Conservation (phyloP, 768 basidiomycete species). For the Butyriboletus loyo region DNA sequence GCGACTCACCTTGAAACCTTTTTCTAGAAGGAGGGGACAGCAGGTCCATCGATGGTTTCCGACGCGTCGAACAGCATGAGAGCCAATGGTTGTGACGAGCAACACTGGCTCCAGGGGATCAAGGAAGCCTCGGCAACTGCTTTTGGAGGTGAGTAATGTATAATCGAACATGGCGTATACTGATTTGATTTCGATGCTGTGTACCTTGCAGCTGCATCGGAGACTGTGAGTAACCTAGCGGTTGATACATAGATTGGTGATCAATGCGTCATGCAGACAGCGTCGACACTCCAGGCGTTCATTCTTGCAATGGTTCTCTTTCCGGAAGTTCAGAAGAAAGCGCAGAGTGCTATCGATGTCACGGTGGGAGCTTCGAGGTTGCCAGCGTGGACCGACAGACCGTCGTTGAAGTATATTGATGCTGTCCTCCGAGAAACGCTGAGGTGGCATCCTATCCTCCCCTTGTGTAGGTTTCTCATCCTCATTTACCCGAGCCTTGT, state of each 20-base stretch:
- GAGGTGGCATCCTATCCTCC: slow-evolving; percentile 23
- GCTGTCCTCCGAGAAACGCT: slow-evolving; percentile 29
- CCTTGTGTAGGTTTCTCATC: slow-evolving; percentile 18
- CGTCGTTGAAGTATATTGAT: slow-evolving; percentile 25
- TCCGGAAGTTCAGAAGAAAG: slow-evolving; percentile 28
- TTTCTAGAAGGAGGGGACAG: slow-evolving; percentile 9
- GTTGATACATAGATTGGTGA: not conserved
- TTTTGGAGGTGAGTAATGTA: slow-evolving; percentile 14
- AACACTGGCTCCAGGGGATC: slow-evolving; percentile 5
- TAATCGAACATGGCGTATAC: not conserved
- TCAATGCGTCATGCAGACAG: slow-evolving; percentile 15
- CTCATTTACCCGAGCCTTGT: not conserved
- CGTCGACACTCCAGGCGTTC: slow-evolving; percentile 28
- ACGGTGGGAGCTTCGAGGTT: slow-evolving; percentile 23
- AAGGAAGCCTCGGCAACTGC: slow-evolving; percentile 21
- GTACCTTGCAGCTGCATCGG: slow-evolving; percentile 11
- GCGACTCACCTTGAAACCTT: not conserved
- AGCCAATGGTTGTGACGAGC: not conserved
- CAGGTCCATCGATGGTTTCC: slow-evolving; percentile 16
- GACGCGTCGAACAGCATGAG: slow-evolving; percentile 8
- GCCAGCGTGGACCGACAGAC: slow-evolving; percentile 27
- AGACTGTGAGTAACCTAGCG: slow-evolving; percentile 11
- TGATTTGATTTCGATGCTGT: not conserved
- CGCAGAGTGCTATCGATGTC: slow-evolving; percentile 31
- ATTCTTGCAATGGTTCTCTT: slow-evolving; percentile 35